These are phyloP conservation scores for Fraxinus sp. DNA, from an alignment of 305 asterid genomes.

Conservation along the genomic window DNA sequence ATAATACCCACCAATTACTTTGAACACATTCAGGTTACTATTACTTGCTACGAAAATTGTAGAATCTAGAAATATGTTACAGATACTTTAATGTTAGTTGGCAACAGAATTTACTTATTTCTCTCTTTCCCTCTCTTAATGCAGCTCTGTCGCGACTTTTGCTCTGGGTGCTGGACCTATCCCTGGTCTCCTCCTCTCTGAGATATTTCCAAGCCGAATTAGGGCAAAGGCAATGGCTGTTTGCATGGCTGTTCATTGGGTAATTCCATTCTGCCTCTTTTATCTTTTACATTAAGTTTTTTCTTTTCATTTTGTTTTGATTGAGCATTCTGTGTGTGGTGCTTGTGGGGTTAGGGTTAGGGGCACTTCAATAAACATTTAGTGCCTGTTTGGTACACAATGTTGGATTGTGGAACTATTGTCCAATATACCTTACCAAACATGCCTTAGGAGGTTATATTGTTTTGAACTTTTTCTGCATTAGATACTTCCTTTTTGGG, in stretches of 20 bases:
- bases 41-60: background rate
- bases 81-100: background rate
- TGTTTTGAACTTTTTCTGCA: background rate
- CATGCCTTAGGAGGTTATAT: background rate
- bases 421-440: background rate
- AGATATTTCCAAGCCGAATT: conserved; percentile 81
- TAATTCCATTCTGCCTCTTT: conserved; percentile 29
- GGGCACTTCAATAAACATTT: background rate
- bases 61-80: background rate
- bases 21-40: background rate
- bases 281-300: background rate
- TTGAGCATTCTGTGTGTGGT: background rate
- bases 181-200: conserved; percentile 85
- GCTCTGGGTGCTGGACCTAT: conserved; percentile 92
- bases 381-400: background rate
- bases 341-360: background rate
- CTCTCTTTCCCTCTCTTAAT: conserved; percentile 14
- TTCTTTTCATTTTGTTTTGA: background rate
- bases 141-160: conserved; percentile 76
- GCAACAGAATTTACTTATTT: conserved; percentile 8
- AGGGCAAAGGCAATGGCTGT: conserved; percentile 95
- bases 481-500: background rate
- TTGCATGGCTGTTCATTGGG: conserved; percentile 97
- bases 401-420: background rate
- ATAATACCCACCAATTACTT: background rate